phyloP scores from a whole-genome alignment of 768 basidiomycete species.

The Multifurca ochricompacta region DNA sequence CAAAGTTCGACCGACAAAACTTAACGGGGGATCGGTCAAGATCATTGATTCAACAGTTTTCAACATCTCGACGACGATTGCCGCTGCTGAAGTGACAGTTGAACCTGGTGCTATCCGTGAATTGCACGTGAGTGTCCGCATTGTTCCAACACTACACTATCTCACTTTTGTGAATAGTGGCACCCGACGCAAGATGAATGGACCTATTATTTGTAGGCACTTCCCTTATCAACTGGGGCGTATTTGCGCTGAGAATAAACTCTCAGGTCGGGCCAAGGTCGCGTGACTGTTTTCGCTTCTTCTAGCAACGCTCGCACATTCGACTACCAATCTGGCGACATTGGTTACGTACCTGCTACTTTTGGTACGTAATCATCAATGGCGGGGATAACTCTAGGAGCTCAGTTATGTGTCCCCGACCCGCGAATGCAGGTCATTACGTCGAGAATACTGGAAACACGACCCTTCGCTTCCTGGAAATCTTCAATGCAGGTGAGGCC shows the following conservation, averaged over 20 bases:
- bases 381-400: background rate
- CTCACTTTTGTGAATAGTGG: conserved; percentile 37
- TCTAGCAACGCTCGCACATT: conserved; percentile 48
- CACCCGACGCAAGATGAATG: conserved; percentile 64
- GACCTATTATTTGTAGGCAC: conserved; percentile 43
- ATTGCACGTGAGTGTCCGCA: conserved; percentile 38
- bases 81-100: conserved; percentile 51
- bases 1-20: conserved; percentile 35
- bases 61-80: conserved; percentile 42
- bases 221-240: background rate
- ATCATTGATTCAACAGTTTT: conserved; percentile 45
- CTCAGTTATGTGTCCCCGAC: background rate
- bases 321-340: conserved; percentile 55
- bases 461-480: conserved; percentile 34
- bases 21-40: conserved; percentile 36
- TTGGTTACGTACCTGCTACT: conserved; percentile 53
- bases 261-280: conserved; percentile 42
- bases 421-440: conserved; percentile 30
- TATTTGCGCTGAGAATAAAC: conserved; percentile 6
- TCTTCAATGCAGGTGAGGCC: conserved; percentile 29
- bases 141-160: background rate
- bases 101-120: conserved; percentile 54
- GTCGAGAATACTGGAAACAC: conserved; percentile 37
- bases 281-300: conserved; percentile 51
- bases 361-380: conserved; percentile 34